Percentiles rank a stretch among this genome's conserved stretches.
Evolutionary conservation across 1,139 yeast species (phyloP).

Genomic region (Pichia sp.): DNA sequence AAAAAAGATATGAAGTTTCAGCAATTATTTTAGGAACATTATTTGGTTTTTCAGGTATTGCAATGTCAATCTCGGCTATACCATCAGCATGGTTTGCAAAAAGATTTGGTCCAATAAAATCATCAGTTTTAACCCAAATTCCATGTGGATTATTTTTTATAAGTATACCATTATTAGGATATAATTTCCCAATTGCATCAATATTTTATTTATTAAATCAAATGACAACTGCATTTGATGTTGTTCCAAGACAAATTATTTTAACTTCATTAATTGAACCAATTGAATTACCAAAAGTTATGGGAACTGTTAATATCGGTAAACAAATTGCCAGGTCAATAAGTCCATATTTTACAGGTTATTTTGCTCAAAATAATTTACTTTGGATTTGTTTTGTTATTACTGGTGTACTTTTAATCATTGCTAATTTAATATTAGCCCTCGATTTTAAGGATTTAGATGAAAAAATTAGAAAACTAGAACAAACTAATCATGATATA

Average conservation of each 20-base stretch:
- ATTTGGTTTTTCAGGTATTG: conserved; percentile 58
- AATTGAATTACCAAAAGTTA: conserved; percentile 62
- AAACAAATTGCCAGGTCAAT: conserved; percentile 79
- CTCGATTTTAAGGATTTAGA: conserved; percentile 39
- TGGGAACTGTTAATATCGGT: conserved; percentile 82
- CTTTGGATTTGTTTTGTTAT: conserved; percentile 57
- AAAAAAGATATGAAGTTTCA: conserved; percentile 34
- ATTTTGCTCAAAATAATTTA: conserved; percentile 47
- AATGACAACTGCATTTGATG: conserved; percentile 74
- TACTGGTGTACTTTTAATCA: conserved; percentile 48
- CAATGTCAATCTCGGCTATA: conserved; percentile 56
- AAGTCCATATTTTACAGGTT: conserved; percentile 78
- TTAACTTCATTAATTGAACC: conserved; percentile 57
- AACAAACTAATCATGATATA: conserved; percentile 21
- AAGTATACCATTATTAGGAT: conserved; percentile 38
- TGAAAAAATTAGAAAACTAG: conserved; percentile 31
- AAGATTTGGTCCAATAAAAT: conserved; percentile 67
- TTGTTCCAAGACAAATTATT: conserved; percentile 80
- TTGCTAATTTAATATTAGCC: conserved; percentile 41
- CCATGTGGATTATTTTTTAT: conserved; percentile 71
- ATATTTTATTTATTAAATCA: conserved; percentile 41
- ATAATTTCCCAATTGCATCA: conserved; percentile 32
- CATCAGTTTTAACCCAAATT: conserved; percentile 69
- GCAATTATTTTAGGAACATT: conserved; percentile 42
- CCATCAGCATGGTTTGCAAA: conserved; percentile 70